Percentiles rank a stretch among this genome's conserved stretches.
These are phyloP conservation scores for Pisolithus microcarpus DNA, from an alignment of 768 basidiomycete genomes.

Conservation along the genomic window DNA sequence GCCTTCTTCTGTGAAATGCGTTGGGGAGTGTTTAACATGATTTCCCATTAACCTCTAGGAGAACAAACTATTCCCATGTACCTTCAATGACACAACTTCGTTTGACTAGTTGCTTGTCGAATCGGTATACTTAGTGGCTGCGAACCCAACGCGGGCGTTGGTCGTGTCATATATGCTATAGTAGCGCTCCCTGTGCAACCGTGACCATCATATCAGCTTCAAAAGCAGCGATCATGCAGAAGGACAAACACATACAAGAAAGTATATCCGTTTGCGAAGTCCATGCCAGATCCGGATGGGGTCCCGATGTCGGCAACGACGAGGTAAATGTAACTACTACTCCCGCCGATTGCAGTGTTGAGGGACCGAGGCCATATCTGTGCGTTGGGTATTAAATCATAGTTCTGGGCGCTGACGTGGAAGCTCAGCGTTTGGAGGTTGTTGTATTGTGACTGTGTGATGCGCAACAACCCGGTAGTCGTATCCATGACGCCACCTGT, in stretches of 20 bases:
- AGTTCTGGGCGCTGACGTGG: constrained; percentile 14
- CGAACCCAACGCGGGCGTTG: constrained; percentile 35
- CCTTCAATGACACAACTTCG: too few species aligned
- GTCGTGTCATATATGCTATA: constrained; percentile 37
- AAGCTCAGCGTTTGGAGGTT: constrained; percentile 22
- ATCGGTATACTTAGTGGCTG: constrained; percentile 29
- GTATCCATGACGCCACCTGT: constrained; percentile 24
- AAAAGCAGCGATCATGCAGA: not conserved
- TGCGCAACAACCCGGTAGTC: constrained; percentile 23
- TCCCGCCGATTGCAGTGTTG: constrained; percentile 24
- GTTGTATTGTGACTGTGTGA: constrained; percentile 20
- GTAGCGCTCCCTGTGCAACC: constrained; percentile 30
- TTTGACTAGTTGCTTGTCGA: constrained; percentile 6
- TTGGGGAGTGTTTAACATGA: constrained; percentile 76
- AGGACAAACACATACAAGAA: constrained; percentile 11
- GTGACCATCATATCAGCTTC: not conserved
- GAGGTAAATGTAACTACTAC: constrained; percentile 20
- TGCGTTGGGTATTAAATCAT: constrained; percentile 19
- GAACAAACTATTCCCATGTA: too few species aligned
- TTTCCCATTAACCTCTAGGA: constrained; percentile 59
- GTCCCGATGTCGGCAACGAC: constrained; percentile 19
- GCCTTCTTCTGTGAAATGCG: constrained; percentile 88
- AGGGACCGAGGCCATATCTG: constrained; percentile 31
- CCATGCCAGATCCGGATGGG: constrained; percentile 11
- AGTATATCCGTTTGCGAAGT: constrained; percentile 19